Base-by-base conservation (phyloP, 306 rosid genomes). In the Dicorynia guianensis region DNA sequence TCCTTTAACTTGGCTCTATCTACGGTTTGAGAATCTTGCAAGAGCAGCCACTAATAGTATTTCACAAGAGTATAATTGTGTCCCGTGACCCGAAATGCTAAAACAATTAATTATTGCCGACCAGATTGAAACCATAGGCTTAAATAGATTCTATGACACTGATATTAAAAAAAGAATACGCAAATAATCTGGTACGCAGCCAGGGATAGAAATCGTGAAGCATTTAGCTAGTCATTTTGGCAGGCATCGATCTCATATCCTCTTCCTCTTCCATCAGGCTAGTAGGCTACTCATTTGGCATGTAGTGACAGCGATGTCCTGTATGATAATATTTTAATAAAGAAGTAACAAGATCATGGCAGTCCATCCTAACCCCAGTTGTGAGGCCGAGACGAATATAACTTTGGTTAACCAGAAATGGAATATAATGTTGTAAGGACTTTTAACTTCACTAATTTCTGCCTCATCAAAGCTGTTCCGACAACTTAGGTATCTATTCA, bases 101-200 rank as follows among this genome's bases (percentile, higher is more conserved):
- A 34, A 7, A 1, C 20, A 49, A 38, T 5, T 59, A n/a, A 6
- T 10, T 59, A 30, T 40, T 40, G 8, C 17, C 40, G 57, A 63
- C 44, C 5, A 20, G 46, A 40, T 49, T 62, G 42, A 40, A 49
- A 38, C 48, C 30, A 25, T 25, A 25, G 30, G 30, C 30, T 25
- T 25, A 25, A 25, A 25, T 25, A 25, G 30, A 25, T 25, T 25
- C 30, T 25, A 25, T 25, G 30, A 25, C 30, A 1, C 30, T 25
- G n/a, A n/a, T n/a, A n/a, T n/a, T n/a, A n/a, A 80, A 68, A 57
- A 46, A 35, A 65, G 7, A 17, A 34, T 72, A 47, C 18, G 46
- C 68, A 59, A 61, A 35, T 20, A n/a, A 48, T 25, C 1, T 25
- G 30, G 2, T 1, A 1, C 2, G 30, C 59, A 54, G 34, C 59